phyloP scores from a whole-genome alignment of 768 basidiomycete species.

The Sarcodon aspratus region DNA sequence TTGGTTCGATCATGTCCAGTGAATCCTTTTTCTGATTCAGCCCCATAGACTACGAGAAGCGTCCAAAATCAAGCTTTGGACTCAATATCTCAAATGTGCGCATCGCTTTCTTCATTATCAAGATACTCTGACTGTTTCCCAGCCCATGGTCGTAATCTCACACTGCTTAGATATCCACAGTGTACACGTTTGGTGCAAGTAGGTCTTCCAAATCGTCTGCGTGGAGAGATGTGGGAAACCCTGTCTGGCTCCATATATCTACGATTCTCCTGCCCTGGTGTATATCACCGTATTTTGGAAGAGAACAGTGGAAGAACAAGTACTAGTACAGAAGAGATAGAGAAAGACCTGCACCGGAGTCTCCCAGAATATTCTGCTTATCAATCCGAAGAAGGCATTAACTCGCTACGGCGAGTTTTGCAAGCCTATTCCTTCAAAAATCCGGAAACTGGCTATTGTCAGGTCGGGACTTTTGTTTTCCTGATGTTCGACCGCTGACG shows the following conservation, averaged over 20 bases:
- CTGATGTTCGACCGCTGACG: background rate
- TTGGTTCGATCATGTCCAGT: constrained; percentile 21
- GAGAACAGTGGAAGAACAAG: constrained; percentile 70
- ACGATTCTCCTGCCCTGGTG: constrained; percentile 77
- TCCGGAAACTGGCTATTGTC: constrained; percentile 90
- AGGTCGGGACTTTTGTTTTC: constrained; percentile 32
- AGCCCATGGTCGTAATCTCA: constrained; percentile 94
- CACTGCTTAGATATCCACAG: constrained; percentile 89
- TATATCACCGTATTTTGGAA: constrained; percentile 64
- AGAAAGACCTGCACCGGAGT: constrained; percentile 94
- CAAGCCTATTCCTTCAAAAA: constrained; percentile 96
- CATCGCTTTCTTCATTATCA: background rate
- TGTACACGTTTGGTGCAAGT: constrained; percentile 97
- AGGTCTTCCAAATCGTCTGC: constrained; percentile 85
- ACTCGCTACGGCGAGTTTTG: constrained; percentile 75
- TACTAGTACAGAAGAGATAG: constrained; percentile 95
- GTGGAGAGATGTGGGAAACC: constrained; percentile 98
- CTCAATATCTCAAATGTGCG: constrained; percentile 71
- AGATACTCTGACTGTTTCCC: constrained; percentile 7
- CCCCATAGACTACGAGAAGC: constrained; percentile 65
- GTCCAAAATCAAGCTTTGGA: constrained; percentile 95
- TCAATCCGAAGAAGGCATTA: constrained; percentile 82
- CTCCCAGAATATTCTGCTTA: constrained; percentile 96
- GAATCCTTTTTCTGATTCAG: background rate
- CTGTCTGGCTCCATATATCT: constrained; percentile 90